phyloP scores from a whole-genome alignment of 148 eudicot genomes.

The Limonium bicolor region DNA sequence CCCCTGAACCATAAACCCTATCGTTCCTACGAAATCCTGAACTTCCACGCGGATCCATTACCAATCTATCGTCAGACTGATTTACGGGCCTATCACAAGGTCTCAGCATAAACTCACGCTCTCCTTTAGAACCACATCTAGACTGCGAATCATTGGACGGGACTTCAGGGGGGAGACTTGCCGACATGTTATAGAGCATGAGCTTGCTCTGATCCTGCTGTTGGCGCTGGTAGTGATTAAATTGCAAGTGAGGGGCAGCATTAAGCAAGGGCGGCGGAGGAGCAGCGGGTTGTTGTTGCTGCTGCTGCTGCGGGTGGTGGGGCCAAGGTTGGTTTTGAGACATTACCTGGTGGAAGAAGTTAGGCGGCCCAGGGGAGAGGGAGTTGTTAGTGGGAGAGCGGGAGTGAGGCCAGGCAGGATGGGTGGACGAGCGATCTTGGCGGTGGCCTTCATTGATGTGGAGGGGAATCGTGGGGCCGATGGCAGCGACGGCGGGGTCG shows the following conservation, averaged over 20 bases:
- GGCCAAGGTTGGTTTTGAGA: constrained; percentile 22
- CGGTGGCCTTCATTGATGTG: constrained; percentile 6
- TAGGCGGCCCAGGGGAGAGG: constrained; percentile 16
- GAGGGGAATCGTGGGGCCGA: constrained; percentile 37
- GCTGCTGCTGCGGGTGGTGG: constrained; percentile 15
- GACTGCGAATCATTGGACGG: neutral
- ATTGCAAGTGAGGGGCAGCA: constrained; percentile 19
- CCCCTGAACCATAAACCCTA: constrained; percentile 8
- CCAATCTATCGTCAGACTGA: constrained; percentile 13
- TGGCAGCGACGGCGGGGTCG: constrained; percentile 69
- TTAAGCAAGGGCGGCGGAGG: constrained; percentile 13
- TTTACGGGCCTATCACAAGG: constrained; percentile 7
- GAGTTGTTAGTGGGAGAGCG: constrained; percentile 7
- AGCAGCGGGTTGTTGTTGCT: neutral
- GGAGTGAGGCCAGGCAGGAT: constrained; percentile 10
- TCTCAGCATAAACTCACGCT: constrained; percentile 10
- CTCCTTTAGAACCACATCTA: constrained; percentile 5
- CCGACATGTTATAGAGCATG: constrained; percentile 25
- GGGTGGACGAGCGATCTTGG: neutral
- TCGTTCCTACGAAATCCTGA: neutral
- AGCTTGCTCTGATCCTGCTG: constrained; percentile 12
- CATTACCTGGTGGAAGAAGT: constrained; percentile 23
- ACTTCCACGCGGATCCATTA: constrained; percentile 11
- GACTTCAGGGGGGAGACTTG: neutral
- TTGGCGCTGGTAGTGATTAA: constrained; percentile 7